Base-by-base conservation (phyloP, 1,139 yeast species). In the Kurtzmaniella quercitrusa region DNA sequence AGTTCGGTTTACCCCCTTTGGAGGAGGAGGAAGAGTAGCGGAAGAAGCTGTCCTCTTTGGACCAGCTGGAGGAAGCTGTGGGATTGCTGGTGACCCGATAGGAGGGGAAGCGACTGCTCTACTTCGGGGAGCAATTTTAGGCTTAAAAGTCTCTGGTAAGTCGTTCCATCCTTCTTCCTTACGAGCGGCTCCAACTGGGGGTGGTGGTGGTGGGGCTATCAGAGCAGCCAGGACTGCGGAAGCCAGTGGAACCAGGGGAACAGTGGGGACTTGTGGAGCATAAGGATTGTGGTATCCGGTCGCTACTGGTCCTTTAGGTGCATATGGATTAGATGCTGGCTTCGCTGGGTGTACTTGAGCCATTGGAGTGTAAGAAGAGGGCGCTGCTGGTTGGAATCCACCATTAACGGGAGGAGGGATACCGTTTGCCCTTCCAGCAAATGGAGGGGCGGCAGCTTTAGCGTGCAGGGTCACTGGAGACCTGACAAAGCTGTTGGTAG, bases 141-240 rank as follows among this genome's bases (percentile, higher is more conserved):
- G 60, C 70, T 71, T 80, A 61, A 84, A 75, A 23, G 79, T 72
- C n/a, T 82, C 75, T 41, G 97, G 96, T 51, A 91, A 71, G 62
- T 91, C 97, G 58, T 91, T 91, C 97, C 97, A 91, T 3, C 97
- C 97, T 41, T 86, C 93, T 39, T 85, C 85, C 56, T 59, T 60
- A 44, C 75, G 78, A 54, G 73, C 77, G 40, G 71, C 66, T 10
- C 69, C 56, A 43, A 60, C 62, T 33, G 75, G 60, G 34, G 77
- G 73, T 3, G 59, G 56, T 8, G 66, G 58, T 19, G 70, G 65
- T 14, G 71, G 68, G 12, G 39, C 39, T 17, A n/a, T 40, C 8
- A 5, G 23, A 38, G 43, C 40, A n/a, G 45, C 38, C 10, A 11
- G 31, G 17, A 46, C 46, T 29, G 42, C 37, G 16, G 46, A 41